Evolutionary conservation across 805 yeast genomes (phyloP), one percentile per base, ranked within the genome.

Genomic region (Alloascoidea hylecoeti): DNA sequence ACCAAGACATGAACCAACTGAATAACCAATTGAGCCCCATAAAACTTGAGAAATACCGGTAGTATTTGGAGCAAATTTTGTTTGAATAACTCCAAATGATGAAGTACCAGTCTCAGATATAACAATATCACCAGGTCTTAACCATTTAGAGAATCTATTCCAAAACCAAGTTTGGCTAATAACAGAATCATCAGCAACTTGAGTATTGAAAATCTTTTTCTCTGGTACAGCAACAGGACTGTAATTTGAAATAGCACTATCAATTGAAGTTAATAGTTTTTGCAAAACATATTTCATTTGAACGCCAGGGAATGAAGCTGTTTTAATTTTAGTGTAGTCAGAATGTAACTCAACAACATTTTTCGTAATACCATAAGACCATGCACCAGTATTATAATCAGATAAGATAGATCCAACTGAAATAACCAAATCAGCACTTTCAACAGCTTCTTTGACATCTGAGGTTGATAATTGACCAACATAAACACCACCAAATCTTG

Each of bases 351-450:
- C 72, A 17, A 71, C 64, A 32, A 68, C 55, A 49, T 72, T 70
- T 47, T 62, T 69, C 36, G 76, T 68, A 57, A 68, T 70, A 14
- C 65, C 61, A 50, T 71, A 72, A 4, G 75, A 63, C 55, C 72
- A 72, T 3, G 94, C 79, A 55, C 94, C 94, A 36, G 95, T 83
- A 70, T 83, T 83, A 74, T 80, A 83, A 60, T 83, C 95, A 38
- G 92, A 81, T 53, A 82, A 64, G 55, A 83, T 63, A 38, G 86
- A 88, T 58, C 95, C 95, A 48, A 82, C 70, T 23, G 89, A 77
- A 43, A 83, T 57, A 40, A 83, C 68, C 57, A 82, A 67, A 60
- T 83, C 95, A 34, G 88, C 68, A 34, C 69, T 55, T 58, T 81
- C 89, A 41, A 80, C 86, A 30, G 76, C 70, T 44, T 70, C 74